A percentile compares a stretch with the other conserved stretches of the same genome.
These are phyloP conservation scores for Mimosa bimucronata DNA, from an alignment of 306 rosid genomes.

Conservation along the genomic window DNA sequence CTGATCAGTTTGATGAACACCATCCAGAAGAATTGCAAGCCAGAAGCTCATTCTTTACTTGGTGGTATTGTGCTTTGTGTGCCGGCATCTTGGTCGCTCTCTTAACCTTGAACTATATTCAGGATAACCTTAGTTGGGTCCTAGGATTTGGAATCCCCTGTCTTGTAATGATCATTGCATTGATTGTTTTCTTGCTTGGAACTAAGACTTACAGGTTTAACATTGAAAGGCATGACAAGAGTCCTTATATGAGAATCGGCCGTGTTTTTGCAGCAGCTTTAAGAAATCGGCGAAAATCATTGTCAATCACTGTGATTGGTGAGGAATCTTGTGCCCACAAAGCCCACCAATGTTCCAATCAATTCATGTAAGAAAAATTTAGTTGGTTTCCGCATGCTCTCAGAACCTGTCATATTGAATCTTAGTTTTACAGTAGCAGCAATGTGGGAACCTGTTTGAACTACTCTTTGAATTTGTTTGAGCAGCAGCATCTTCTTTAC, in stretches of 20 bases:
- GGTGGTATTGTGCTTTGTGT: neutral
- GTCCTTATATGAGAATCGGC: neutral
- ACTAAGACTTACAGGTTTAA: neutral
- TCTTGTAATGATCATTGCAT: neutral
- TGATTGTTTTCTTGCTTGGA: conserved; percentile 7
- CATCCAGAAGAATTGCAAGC: neutral
- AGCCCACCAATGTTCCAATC: neutral
- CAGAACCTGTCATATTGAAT: neutral
- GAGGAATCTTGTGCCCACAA: neutral
- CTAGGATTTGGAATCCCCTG: neutral
- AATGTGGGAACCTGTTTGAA: neutral
- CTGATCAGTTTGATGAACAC: conserved; percentile 1
- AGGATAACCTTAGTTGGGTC: neutral
- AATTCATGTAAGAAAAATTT: neutral
- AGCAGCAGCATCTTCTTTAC: neutral
- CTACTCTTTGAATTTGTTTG: neutral
- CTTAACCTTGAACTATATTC: neutral
- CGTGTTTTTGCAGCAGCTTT: neutral
- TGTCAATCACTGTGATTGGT: neutral
- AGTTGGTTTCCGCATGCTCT: neutral
- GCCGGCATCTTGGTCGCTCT: neutral
- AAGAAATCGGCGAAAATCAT: neutral
- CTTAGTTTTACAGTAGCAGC: too few relatives aligned
- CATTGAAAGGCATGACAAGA: neutral
- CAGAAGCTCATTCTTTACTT: neutral